Base-by-base conservation (phyloP, 768 basidiomycete genomes). In the Lentinula detonsa region DNA sequence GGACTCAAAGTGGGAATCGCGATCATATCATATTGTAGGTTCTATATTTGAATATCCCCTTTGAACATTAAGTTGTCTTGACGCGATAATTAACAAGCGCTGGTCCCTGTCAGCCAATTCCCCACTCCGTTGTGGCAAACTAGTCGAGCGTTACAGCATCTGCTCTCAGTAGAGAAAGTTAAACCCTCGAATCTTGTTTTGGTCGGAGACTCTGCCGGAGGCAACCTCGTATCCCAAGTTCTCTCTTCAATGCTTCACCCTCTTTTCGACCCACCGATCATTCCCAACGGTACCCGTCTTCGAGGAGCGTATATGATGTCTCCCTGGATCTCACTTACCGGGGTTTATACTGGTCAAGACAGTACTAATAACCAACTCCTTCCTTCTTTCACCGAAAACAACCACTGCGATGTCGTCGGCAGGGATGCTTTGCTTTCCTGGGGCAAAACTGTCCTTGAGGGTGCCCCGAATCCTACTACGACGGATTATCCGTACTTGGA, bases 271-370 rank as follows among this genome's bases (percentile, higher is more conserved):
- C 51, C 61, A 4, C 37, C 34, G 2, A 64, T 59, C 21, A 42
- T 76, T 10, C 31, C 60, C 5, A 5, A 43, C 5, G 51, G 61
- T 1, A 65, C 72, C 6, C 66, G 69, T 4, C 50, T 78, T 18
- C 66, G 70, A 33, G 73, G 74, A 5, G 68, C 67, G 2, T 74
- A 70, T 58, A 64, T 77, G 58, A 72, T 78, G 65, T 79, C 78
- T 9, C 64, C 67, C 4, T 70, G 65, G 68, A 48, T 64, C 65
- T 75, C 35, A 43, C 64, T 64, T 65, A 11, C 65, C 66, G n/a
- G 28, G 57, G 35, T 21, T 21, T 39, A 42, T 35, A 28, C 28
- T 28, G 28, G 28, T 28, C 3, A 28, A 28, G 3, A 28, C 28
- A 28, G 28, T 28, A 28, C 28, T 28, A 39, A 10, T 65, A 68